Percentiles rank a stretch among this genome's conserved stretches.
Conservation (phyloP, 2,329 filamentous ascomycete genomes). For the Tricladium varicosporioides region DNA sequence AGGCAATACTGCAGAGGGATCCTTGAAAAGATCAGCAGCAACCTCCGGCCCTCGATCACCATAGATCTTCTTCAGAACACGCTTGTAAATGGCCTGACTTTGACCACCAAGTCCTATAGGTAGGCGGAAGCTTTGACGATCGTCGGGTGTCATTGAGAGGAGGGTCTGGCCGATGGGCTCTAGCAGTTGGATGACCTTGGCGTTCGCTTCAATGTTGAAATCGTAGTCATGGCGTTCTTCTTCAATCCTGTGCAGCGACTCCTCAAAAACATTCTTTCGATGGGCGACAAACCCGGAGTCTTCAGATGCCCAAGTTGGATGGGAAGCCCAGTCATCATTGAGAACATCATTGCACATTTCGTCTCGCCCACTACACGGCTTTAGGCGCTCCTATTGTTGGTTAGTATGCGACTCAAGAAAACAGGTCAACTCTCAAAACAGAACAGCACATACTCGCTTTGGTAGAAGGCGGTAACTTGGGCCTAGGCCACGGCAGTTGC, state of each 20-base stretch:
- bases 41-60: slow-evolving; percentile 84
- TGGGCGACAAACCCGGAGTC: slow-evolving; percentile 97
- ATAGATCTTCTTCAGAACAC: slow-evolving; percentile 97
- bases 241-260: slow-evolving; percentile 91
- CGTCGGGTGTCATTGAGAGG: slow-evolving; percentile 70
- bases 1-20: slow-evolving; percentile 84
- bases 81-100: slow-evolving; percentile 94
- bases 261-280: slow-evolving; percentile 93
- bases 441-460: slow-evolving; percentile 58
- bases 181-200: slow-evolving; percentile 91
- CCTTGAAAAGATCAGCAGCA: slow-evolving; percentile 79
- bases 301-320: slow-evolving; percentile 98
- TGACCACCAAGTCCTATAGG: slow-evolving; percentile 84
- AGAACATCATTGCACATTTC: slow-evolving; percentile 90
- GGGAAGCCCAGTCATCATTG: slow-evolving; percentile 97
- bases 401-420: slow-evolving; percentile 7
- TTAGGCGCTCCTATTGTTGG: slow-evolving; percentile 67
- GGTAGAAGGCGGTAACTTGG: slow-evolving; percentile 93
- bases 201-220: slow-evolving; percentile 94
- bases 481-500: slow-evolving; percentile 92
- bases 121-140: slow-evolving; percentile 74
- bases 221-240: slow-evolving; percentile 99
- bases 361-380: slow-evolving; percentile 90
- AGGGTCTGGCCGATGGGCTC: slow-evolving; percentile 93
- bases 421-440: slow-evolving; percentile 7